Evolutionary conservation across 2,329 filamentous ascomycete species (phyloP).

Genomic region (Hymenoscyphus repandus): DNA sequence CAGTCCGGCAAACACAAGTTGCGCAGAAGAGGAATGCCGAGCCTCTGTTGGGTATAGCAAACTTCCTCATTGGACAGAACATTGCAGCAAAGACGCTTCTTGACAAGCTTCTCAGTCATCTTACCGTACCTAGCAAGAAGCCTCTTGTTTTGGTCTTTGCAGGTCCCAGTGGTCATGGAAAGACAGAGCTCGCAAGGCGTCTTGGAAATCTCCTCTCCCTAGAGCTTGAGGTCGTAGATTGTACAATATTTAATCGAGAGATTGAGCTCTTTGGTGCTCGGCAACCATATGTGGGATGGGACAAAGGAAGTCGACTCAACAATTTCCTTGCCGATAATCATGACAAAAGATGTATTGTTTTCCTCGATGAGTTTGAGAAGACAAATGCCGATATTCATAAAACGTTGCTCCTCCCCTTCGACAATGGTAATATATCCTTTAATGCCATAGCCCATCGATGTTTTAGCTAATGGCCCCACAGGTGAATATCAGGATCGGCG

Average conservation of each 20-base stretch:
- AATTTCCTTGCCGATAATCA: slow-evolving; percentile 40
- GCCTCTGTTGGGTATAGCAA: slow-evolving; percentile 30
- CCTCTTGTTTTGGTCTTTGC: slow-evolving; percentile 39
- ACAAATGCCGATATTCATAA: slow-evolving; percentile 34
- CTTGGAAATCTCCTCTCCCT: slow-evolving; percentile 38
- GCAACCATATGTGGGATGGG: slow-evolving; percentile 30
- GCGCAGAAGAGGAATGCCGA: slow-evolving; percentile 22
- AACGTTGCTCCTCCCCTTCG: slow-evolving; percentile 39
- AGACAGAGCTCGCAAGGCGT: slow-evolving; percentile 41
- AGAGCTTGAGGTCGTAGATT: slow-evolving; percentile 36
- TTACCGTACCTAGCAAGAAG: slow-evolving; percentile 25
- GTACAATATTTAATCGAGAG: slow-evolving; percentile 33
- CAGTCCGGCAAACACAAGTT: slow-evolving; percentile 26
- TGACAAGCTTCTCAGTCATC: slow-evolving; percentile 29
- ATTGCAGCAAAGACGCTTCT: slow-evolving; percentile 25
- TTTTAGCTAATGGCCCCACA: neutral
- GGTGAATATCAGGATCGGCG: slow-evolving; percentile 38
- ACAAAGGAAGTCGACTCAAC: slow-evolving; percentile 40
- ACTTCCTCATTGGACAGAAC: slow-evolving; percentile 34
- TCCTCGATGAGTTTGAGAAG: slow-evolving; percentile 46
- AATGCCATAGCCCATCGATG: neutral
- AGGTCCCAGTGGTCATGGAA: slow-evolving; percentile 44
- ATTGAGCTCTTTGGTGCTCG: slow-evolving; percentile 40
- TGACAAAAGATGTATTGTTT: slow-evolving; percentile 38
- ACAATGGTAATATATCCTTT: slow-evolving; percentile 35